These are phyloP conservation scores for Russula vinacea DNA, from an alignment of 768 basidiomycete genomes.

Conservation along the genomic window DNA sequence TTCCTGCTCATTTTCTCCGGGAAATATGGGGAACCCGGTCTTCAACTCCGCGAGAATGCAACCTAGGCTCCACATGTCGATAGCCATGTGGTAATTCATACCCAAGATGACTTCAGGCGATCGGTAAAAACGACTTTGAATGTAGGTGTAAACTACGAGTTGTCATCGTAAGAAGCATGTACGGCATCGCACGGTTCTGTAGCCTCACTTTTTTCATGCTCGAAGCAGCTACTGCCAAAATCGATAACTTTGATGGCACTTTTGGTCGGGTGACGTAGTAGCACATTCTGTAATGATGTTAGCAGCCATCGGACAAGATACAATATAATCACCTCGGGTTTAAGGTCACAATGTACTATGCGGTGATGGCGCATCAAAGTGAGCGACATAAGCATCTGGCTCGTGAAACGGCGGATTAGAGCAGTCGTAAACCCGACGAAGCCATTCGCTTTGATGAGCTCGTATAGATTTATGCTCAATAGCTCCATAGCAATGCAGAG, in stretches of 20 bases:
- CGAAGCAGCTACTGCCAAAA: constrained; percentile 97
- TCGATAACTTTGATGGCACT: constrained; percentile 98
- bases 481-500: constrained; percentile 98
- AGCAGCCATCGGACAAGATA: constrained; percentile 16
- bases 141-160: constrained; percentile 90
- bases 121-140: constrained; percentile 99
- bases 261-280: constrained; percentile 91
- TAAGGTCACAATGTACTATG: constrained; percentile 97
- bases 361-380: constrained; percentile 94
- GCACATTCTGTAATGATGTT: constrained; percentile 65
- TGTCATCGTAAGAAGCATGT: constrained; percentile 8
- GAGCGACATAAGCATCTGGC: constrained; percentile 89
- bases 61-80: constrained; percentile 99
- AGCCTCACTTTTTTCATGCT: constrained; percentile 91
- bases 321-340: constrained; percentile 73
- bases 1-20: constrained; percentile 98
- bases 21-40: constrained; percentile 98
- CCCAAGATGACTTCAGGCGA: constrained; percentile 99
- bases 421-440: constrained; percentile 97
- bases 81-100: constrained; percentile 99
- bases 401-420: constrained; percentile 93
- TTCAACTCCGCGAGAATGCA: constrained; percentile 97
- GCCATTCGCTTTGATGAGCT: constrained; percentile 97
- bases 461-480: constrained; percentile 97
- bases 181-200: neutral